These are phyloP conservation scores for Paecilomyces formosus DNA, from an alignment of 2,329 filamentous ascomycete genomes.

Conservation along the genomic window DNA sequence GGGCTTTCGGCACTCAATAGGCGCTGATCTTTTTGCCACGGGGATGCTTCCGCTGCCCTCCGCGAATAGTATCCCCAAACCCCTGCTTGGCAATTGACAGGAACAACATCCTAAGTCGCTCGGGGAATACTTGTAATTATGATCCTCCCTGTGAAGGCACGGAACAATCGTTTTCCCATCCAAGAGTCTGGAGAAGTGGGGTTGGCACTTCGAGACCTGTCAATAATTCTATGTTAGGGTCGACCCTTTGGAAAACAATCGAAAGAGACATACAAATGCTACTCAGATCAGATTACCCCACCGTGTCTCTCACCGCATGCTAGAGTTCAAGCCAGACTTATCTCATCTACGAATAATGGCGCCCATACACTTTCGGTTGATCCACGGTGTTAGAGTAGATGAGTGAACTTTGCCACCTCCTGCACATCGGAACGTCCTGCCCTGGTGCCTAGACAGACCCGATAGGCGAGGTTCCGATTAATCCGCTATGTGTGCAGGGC, in stretches of 20 bases:
- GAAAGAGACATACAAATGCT: too few species aligned
- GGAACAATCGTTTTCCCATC: background rate
- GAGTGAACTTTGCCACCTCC: background rate
- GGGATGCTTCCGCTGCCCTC: background rate
- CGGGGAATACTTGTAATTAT: background rate
- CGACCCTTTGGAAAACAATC: background rate
- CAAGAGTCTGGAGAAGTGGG: background rate
- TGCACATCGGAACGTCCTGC: background rate
- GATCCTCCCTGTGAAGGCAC: background rate
- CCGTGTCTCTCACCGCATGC: background rate
- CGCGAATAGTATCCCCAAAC: background rate
- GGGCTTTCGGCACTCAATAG: background rate
- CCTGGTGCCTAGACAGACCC: background rate
- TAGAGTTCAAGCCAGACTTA: background rate
- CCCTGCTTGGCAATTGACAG: background rate
- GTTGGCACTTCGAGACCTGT: background rate
- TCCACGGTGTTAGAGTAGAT: background rate
- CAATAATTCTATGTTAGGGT: background rate
- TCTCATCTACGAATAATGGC: background rate
- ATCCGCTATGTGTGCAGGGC: too few species aligned
- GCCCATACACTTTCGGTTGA: background rate
- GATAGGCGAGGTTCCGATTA: background rate
- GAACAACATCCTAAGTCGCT: background rate
- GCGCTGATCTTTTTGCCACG: background rate
- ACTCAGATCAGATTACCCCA: background rate